phyloP scores from a whole-genome alignment of 2,329 filamentous ascomycete genomes.

The Cladosporium phlei region DNA sequence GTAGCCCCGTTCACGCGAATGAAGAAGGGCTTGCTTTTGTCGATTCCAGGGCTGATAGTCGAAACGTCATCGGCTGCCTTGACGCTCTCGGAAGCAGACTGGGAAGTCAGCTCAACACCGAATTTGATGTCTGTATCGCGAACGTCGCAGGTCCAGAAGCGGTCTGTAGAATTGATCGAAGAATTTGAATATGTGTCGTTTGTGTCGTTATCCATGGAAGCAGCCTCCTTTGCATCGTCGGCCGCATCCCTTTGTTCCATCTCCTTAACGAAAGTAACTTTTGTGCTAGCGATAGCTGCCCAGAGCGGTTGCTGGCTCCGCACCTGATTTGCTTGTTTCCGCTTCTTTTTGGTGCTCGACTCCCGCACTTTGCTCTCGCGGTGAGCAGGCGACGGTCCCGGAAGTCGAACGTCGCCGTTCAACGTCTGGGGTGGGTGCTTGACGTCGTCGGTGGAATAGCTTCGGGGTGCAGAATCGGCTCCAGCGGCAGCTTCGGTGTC shows the following conservation, averaged over 20 bases:
- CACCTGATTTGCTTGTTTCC: constrained; percentile 87
- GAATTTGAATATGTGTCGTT: constrained; percentile 64
- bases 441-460: constrained; percentile 19
- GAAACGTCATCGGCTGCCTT: constrained; percentile 31
- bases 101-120: constrained; percentile 34
- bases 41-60: constrained; percentile 47
- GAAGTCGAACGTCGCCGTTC: constrained; percentile 47
- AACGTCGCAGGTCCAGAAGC: constrained; percentile 78
- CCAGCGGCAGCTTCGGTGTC: constrained; percentile 29
- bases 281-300: constrained; percentile 91
- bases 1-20: constrained; percentile 73
- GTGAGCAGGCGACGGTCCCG: constrained; percentile 46
- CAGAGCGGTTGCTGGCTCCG: constrained; percentile 87
- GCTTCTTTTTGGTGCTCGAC: constrained; percentile 70
- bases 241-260: constrained; percentile 68
- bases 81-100: constrained; percentile 13
- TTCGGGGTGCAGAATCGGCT: constrained; percentile 15
- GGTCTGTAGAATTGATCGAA: constrained; percentile 53
- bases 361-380: constrained; percentile 55
- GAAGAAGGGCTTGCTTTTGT: constrained; percentile 70
- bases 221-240: constrained; percentile 67
- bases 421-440: constrained; percentile 22
- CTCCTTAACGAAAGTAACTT: constrained; percentile 89
- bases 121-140: constrained; percentile 74
- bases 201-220: constrained; percentile 66